Percentiles rank a stretch among this genome's conserved stretches.
phyloP scores from a whole-genome alignment of 495 filamentous ascomycete genomes.

The Penicillium mononematosum region DNA sequence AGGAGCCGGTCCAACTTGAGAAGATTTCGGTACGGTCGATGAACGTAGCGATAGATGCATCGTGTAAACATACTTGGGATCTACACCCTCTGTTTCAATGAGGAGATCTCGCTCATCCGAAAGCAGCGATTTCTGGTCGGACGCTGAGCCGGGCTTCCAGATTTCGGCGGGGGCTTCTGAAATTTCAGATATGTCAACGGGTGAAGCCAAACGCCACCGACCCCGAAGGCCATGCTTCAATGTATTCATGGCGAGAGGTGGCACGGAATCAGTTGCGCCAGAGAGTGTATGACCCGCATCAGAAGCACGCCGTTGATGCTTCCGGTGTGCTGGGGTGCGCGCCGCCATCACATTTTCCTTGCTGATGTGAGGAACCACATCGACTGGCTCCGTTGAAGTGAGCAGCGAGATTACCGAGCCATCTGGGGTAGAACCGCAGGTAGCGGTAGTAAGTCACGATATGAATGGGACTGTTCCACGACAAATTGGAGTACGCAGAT shows the following conservation, averaged over 20 bases:
- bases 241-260: constrained; percentile 40
- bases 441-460: constrained; percentile 99
- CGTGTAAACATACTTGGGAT: constrained; percentile 74
- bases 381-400: constrained; percentile 74
- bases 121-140: constrained; percentile 15
- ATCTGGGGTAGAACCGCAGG: constrained; percentile 89
- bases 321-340: constrained; percentile 26
- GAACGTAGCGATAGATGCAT: constrained; percentile 69
- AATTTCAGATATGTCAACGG: constrained; percentile 23
- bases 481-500: constrained; percentile 50
- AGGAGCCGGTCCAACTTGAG: constrained; percentile 23
- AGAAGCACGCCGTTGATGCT: constrained; percentile 35
- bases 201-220: constrained; percentile 58
- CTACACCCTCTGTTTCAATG: constrained; percentile 82
- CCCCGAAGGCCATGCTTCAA: constrained; percentile 61
- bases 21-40: constrained; percentile 50
- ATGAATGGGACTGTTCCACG: constrained; percentile 83
- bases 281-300: constrained; percentile 40
- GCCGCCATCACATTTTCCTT: constrained; percentile 48
- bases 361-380: constrained; percentile 75
- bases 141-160: constrained; percentile 8
- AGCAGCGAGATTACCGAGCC: constrained; percentile 76
- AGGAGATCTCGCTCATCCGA: constrained; percentile 50
- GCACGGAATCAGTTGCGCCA: constrained; percentile 35
- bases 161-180: constrained; percentile 19